A percentile compares a stretch with the other conserved stretches of the same genome.
Conservation (phyloP, 768 basidiomycete species). For the Pleurotus citrinopileatus region DNA sequence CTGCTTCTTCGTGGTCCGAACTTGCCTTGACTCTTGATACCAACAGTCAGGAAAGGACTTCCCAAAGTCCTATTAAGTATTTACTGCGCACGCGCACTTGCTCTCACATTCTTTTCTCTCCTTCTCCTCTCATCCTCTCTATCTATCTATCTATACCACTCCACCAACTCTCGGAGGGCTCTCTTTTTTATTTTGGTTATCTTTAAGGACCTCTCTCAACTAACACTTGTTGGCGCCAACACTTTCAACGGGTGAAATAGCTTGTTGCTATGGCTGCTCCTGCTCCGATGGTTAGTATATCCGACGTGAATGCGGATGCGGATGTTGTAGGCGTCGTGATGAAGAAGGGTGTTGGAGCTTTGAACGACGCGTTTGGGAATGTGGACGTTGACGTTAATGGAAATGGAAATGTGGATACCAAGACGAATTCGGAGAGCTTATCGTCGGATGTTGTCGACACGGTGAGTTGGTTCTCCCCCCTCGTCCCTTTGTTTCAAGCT, state of each 20-base stretch:
- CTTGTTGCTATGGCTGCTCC: background rate
- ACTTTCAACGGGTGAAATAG: background rate
- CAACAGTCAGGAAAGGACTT: constrained; percentile 6
- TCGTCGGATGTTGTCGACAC: too few relatives aligned
- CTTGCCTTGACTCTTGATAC: constrained; percentile 6
- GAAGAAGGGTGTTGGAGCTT: too few relatives aligned
- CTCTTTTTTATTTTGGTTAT: background rate
- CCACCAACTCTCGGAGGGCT: background rate
- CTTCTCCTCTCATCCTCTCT: background rate
- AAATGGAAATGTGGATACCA: too few relatives aligned
- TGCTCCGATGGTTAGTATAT: background rate
- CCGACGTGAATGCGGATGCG: background rate
- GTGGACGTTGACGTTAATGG: too few relatives aligned
- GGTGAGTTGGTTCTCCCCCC: too few relatives aligned
- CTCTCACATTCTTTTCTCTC: constrained; percentile 8
- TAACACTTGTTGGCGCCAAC: too few relatives aligned
- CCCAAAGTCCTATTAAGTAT: background rate
- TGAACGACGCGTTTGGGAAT: too few relatives aligned
- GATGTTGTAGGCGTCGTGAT: too few relatives aligned
- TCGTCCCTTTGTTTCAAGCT: too few relatives aligned
- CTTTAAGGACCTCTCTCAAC: background rate
- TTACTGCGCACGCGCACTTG: background rate
- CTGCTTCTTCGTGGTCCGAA: constrained; percentile 3
- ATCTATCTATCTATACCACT: background rate
- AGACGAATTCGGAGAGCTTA: too few relatives aligned